Evolutionary conservation across 257 asterid species (phyloP).

Genomic region (Haberlea rhodopensis): DNA sequence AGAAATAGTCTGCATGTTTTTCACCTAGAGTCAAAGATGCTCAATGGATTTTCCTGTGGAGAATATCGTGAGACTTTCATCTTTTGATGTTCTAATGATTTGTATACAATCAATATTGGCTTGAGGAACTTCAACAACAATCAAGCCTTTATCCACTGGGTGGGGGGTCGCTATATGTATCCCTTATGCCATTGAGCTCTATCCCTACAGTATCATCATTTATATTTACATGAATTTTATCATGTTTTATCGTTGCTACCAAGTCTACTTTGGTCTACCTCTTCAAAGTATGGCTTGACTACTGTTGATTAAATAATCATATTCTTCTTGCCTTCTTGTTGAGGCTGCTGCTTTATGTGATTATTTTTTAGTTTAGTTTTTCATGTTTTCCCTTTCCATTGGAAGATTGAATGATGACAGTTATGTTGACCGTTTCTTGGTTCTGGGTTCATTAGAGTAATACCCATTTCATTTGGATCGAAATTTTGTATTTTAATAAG

Average conservation of each 20-base stretch:
- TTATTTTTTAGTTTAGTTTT: background rate
- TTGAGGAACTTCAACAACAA: too few species aligned
- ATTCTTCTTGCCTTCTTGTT: background rate
- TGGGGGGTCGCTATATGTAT: too few species aligned
- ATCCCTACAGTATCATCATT: too few species aligned
- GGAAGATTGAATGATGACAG: constrained; percentile 10
- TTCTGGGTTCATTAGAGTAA: constrained; percentile 10
- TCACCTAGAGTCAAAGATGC: background rate
- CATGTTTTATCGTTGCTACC: too few species aligned
- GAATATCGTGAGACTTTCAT: background rate
- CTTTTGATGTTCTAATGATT: background rate
- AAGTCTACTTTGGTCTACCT: too few species aligned
- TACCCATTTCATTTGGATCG: constrained; percentile 14
- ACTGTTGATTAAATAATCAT: background rate
- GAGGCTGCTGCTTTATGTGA: background rate
- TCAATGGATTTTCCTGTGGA: background rate
- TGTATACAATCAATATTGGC: constrained; percentile 10
- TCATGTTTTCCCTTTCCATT: constrained; percentile 4
- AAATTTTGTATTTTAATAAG: constrained; percentile 18
- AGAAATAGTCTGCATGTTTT: too few species aligned
- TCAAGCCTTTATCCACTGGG: too few species aligned
- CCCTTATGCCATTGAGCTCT: too few species aligned
- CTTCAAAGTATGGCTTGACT: too few species aligned
- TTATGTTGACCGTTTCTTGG: background rate
- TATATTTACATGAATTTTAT: too few species aligned